Percentiles rank a stretch among this genome's conserved stretches.
Conservation (phyloP, 306 rosid genomes). For the Prunus salicina region DNA sequence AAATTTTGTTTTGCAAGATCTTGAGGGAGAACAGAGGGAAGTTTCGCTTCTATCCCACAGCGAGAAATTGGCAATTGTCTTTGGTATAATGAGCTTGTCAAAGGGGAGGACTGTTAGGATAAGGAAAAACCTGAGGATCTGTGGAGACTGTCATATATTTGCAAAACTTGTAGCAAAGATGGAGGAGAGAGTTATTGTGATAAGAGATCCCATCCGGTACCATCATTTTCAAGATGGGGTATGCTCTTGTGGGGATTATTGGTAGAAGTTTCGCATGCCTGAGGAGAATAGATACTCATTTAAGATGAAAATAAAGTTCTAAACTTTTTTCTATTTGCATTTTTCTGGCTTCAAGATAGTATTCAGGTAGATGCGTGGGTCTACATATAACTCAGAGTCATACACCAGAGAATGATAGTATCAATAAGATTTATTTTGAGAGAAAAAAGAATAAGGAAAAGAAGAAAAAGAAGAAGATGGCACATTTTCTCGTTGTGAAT, state of each 20-base stretch:
- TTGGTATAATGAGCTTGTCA: constrained; percentile 69
- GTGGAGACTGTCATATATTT: constrained; percentile 87
- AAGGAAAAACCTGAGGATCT: constrained; percentile 86
- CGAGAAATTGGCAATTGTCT: constrained; percentile 73
- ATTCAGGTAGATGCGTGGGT: no score
- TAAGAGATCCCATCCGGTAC: constrained; percentile 85
- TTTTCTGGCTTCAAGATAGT: no score
- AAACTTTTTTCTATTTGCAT: no score
- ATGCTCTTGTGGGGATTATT: constrained; percentile 90
- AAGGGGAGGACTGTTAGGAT: constrained; percentile 65
- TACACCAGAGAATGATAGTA: no score
- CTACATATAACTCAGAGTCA: no score
- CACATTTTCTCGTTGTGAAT: no score
- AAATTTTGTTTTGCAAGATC: constrained; percentile 83
- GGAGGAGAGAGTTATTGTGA: constrained; percentile 62
- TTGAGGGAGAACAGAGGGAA: constrained; percentile 82
- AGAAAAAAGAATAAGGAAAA: no score
- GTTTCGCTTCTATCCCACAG: constrained; percentile 77
- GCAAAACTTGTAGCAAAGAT: constrained; percentile 60
- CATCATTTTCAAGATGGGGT: constrained; percentile 77
- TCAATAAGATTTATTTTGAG: no score
- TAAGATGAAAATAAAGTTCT: no score
- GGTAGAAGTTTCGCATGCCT: constrained; percentile 33
- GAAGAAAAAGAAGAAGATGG: no score
- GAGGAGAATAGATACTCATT: no score